Evolutionary conservation across 306 rosid species (phyloP).

Genomic region (Cajanus cajan): DNA sequence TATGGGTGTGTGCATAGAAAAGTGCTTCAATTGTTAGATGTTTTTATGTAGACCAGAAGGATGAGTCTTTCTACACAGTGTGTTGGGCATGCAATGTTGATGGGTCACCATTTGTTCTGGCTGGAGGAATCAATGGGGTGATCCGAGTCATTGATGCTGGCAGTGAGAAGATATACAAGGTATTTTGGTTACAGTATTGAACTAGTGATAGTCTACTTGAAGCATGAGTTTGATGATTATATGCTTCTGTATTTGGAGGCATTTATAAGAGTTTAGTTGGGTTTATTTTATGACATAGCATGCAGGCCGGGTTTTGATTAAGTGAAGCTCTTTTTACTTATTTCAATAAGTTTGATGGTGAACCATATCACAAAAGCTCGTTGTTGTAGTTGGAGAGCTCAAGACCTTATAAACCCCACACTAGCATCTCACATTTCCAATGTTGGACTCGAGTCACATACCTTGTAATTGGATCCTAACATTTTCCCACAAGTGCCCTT

Average conservation of each 20-base stretch:
- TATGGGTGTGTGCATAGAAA: not conserved
- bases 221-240: not conserved
- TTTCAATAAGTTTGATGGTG: not conserved
- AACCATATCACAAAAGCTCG: not conserved
- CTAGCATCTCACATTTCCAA: no score
- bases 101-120: constrained; percentile 74
- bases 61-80: constrained; percentile 90
- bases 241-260: not conserved
- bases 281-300: not conserved
- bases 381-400: no score
- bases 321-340: not conserved
- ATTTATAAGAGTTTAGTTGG: not conserved
- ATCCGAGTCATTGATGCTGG: constrained; percentile 84
- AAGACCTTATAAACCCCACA: no score
- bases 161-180: constrained; percentile 85
- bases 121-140: constrained; percentile 89
- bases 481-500: not conserved
- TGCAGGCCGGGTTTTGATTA: not conserved
- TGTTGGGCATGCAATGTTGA: constrained; percentile 78
- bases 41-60: constrained; percentile 84
- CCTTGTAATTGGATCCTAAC: no score
- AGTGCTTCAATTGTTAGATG: constrained; percentile 31
- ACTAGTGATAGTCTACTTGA: constrained; percentile 19
- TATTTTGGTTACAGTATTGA: constrained; percentile 19
- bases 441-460: no score